Base-by-base conservation (phyloP, 2,329 filamentous ascomycete species). In the Sphaerostilbella broomeana region DNA sequence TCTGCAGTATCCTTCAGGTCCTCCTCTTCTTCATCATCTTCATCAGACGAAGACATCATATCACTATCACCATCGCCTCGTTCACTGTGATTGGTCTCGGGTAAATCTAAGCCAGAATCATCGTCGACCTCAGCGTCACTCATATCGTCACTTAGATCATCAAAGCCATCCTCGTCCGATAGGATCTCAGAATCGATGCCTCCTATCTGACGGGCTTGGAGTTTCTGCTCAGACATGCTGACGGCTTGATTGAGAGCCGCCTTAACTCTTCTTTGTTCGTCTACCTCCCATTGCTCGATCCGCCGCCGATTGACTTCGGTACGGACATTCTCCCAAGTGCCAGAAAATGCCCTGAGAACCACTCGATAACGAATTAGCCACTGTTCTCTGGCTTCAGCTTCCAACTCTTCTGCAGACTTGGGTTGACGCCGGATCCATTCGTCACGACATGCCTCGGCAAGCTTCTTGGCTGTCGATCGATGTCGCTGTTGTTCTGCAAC, bases 401-500 rank as follows among this genome's bases (percentile, higher is more conserved):
- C 81, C 13, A 95, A 73, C 57, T 97, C 84, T 54, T 95, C 87
- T 2, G 75, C 70, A 1, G 81, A 80, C 51, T 86, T 86, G 9
- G 84, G 83, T 50, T 87, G 83, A 39, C 79, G 77, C 38, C 77
- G 69, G 37, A 79, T 68, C 83, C 84, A 89, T 56, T 82, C 81
- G 11, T 86, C 83, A 38, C 81, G 70, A 51, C 85, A 86, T 30
- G 85, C 82, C 53, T 86, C 78, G 1, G 90, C 90, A 38, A 94
- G 62, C 38, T 78, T 77, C 59, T 88, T 94, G 2, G 90, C 90
- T 3, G 74, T 70, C n/a, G 75, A 70, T 24, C 78, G 78, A 60
- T 97, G 90, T 10, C 81, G 73, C 47, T 77, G 77, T 50, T 88
- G 84, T 59, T 98, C 92, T 42, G 79, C 76, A 3, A 81, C 63